Conservation (phyloP, 257 asterid species). For the Solanum commersonii region DNA sequence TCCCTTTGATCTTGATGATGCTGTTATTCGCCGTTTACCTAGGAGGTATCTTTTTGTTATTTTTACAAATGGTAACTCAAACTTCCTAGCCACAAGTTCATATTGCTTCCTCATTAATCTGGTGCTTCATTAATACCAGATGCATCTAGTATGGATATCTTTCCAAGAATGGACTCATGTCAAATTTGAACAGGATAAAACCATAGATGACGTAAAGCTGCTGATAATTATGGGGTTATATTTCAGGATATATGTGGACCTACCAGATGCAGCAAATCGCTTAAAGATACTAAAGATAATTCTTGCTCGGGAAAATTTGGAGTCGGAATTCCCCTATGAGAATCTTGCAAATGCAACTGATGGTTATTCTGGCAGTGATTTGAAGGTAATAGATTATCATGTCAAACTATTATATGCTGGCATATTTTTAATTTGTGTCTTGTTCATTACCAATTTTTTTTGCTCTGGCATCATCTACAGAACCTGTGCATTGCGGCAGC, state of each 20-base stretch:
- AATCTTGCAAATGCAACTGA: constrained; percentile 91
- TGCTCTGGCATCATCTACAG: constrained; percentile 29
- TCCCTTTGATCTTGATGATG: constrained; percentile 99
- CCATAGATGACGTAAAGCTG: not conserved
- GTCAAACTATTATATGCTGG: not conserved
- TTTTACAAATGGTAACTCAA: not conserved
- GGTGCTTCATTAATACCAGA: not conserved
- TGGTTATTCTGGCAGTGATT: constrained; percentile 98
- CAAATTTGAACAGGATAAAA: not conserved
- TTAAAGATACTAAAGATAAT: constrained; percentile 75
- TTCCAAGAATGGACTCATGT: not conserved
- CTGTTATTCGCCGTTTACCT: constrained; percentile 96
- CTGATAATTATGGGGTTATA: constrained; percentile 9
- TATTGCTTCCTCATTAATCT: not conserved
- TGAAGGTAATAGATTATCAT: constrained; percentile 53
- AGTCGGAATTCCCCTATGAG: constrained; percentile 51
- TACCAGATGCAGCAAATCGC: constrained; percentile 94
- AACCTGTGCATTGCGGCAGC: constrained; percentile 95
- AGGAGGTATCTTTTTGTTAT: constrained; percentile 47
- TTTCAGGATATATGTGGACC: constrained; percentile 81
- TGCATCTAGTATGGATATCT: not conserved
- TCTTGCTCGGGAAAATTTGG: constrained; percentile 72
- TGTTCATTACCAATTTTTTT: not conserved
- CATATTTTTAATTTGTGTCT: not conserved
- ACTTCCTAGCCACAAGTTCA: not conserved